Percentiles rank a stretch among this genome's conserved stretches.
Evolutionary conservation across 148 eudicot genomes (phyloP).

Genomic region (Persicaria tinctoria): DNA sequence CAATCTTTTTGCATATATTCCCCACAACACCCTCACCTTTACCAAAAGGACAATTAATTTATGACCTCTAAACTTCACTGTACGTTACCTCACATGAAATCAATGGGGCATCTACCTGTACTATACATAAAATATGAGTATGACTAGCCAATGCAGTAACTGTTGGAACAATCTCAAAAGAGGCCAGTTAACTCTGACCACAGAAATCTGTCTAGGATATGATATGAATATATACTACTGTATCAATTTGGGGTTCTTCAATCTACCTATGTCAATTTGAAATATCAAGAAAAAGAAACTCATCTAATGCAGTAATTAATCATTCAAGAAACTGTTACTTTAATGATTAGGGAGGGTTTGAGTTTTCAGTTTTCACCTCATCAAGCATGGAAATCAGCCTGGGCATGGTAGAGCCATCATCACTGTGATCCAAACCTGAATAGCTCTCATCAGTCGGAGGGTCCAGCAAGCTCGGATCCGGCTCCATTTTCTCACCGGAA

Average conservation of each 20-base stretch:
- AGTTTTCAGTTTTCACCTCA: conserved; percentile 29
- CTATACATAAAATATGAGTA: neutral
- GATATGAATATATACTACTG: neutral
- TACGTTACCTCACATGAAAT: conserved; percentile 6
- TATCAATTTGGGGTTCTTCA: conserved; percentile 1
- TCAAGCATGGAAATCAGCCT: conserved; percentile 42
- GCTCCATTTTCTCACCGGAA: conserved; percentile 9
- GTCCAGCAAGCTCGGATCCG: conserved; percentile 15
- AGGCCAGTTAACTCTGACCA: neutral
- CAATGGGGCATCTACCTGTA: neutral
- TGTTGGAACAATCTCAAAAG: neutral
- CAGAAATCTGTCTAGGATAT: conserved; percentile 1
- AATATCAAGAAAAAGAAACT: no score
- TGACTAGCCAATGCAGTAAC: conserved; percentile 4
- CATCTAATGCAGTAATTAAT: neutral
- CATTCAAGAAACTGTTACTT: no score
- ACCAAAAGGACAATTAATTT: conserved; percentile 3
- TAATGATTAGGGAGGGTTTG: no score
- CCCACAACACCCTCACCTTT: conserved; percentile 1
- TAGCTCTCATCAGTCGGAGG: neutral
- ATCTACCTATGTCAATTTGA: neutral
- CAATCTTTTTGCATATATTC: conserved; percentile 13
- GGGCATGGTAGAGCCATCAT: conserved; percentile 6
- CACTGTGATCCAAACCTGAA: conserved; percentile 7
- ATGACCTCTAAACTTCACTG: neutral